Base-by-base conservation (phyloP, 2,329 filamentous ascomycete species). In the Fusarium heterosporum region DNA sequence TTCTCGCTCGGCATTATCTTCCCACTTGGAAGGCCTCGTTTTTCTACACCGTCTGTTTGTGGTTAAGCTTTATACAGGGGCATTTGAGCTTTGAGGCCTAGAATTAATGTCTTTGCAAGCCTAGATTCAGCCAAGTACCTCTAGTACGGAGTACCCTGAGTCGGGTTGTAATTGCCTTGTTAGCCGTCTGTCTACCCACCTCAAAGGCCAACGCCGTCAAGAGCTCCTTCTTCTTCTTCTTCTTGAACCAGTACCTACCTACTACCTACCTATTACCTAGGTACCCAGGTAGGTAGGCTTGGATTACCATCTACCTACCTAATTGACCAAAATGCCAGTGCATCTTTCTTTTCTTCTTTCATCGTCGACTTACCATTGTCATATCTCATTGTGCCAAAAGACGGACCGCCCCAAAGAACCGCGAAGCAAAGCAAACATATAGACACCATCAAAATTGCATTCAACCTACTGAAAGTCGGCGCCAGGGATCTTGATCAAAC, bases 401-500 rank as follows among this genome's bases (percentile, higher is more conserved):
- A 58, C 16, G 34, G 40, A 32, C 38, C 41, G 17, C n/a, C 34
- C 17, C 17, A 34, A 38, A 30, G 25, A 55, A 64, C 29, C 25
- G 25, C 26, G 47, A 43, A 61, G 46, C 29, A 43, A 53, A 50
- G 49, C 49, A 63, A 52, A 68, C 51, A 47, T 32, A 54, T 38
- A 55, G 39, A 41, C 66, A 57, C 45, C 61, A 56, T 55, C 49
- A 48, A 50, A 34, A 59, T 59, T 64, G 46, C 52, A 39, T 51
- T 52, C 47, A 43, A 54, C 56, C 61, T 58, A 62, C 47, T 45
- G 25, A 54, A 45, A 45, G 58, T 46, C 55, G 56, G 58, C 43
- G 59, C 50, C 69, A 72, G 65, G 73, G 72, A 71, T 73, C 56
- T 52, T 60, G 66, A 61, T 61, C 64, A 74, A 75, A 59, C 76